phyloP scores from a whole-genome alignment of 2,329 filamentous ascomycete genomes.

The Stachybotrys echinatus region DNA sequence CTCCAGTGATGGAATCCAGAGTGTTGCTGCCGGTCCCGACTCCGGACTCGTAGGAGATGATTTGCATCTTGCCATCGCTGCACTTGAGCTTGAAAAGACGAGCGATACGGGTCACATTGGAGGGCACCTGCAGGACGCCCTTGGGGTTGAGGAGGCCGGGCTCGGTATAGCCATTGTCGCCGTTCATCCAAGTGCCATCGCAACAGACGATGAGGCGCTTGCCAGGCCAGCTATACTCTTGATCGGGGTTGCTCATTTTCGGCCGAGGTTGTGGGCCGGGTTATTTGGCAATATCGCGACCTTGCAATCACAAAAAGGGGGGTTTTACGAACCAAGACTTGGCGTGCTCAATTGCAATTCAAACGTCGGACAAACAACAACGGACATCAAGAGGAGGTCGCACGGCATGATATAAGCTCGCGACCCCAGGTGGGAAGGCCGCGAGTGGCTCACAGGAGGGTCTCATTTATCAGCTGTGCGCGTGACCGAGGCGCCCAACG shows the following conservation, averaged over 20 bases:
- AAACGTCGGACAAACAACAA: no score
- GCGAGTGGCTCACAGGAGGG: no score
- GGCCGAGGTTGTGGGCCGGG: no score
- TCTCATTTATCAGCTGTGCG: background rate
- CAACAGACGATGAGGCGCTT: slow-evolving; percentile 49
- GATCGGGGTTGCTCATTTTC: background rate
- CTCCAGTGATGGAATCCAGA: slow-evolving; percentile 46
- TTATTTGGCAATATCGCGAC: no score
- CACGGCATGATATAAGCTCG: background rate
- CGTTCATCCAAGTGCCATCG: slow-evolving; percentile 51
- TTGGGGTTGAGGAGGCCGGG: slow-evolving; percentile 26
- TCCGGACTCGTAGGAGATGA: slow-evolving; percentile 57
- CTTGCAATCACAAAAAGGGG: no score
- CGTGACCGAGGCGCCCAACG: background rate
- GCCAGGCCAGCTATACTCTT: slow-evolving; percentile 6
- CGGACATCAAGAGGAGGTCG: background rate
- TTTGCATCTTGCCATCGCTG: slow-evolving; percentile 47
- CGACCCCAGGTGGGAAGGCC: no score
- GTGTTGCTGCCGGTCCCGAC: slow-evolving; percentile 49
- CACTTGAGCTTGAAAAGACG: slow-evolving; percentile 48
- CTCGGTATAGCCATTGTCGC: slow-evolving; percentile 42
- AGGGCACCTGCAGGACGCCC: slow-evolving; percentile 44
- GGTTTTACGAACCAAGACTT: no score
- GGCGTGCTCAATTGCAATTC: no score
- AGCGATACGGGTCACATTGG: slow-evolving; percentile 57